These are phyloP conservation scores for Candida silvicultrix DNA, from an alignment of 805 yeast genomes.

Conservation along the genomic window DNA sequence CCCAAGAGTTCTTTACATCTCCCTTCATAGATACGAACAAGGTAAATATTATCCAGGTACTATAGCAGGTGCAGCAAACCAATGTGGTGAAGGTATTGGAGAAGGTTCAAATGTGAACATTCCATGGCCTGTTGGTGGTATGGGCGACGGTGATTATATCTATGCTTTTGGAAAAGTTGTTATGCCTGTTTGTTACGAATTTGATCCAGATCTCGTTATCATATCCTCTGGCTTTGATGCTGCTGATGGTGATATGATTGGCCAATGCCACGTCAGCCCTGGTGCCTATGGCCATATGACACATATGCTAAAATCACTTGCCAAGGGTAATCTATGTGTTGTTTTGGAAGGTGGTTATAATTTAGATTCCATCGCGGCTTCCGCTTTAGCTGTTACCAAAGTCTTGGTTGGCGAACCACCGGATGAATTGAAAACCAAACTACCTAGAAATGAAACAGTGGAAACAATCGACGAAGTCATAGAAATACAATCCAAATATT, in stretches of 20 bases:
- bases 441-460: slow-evolving; percentile 73
- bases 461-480: slow-evolving; percentile 78
- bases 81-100: slow-evolving; percentile 81
- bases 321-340: slow-evolving; percentile 83
- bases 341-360: slow-evolving; percentile 96
- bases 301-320: slow-evolving; percentile 79
- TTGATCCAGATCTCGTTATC: slow-evolving; percentile 87
- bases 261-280: slow-evolving; percentile 94
- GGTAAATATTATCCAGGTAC: slow-evolving; percentile 96
- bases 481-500: slow-evolving; percentile 73
- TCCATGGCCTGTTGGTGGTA: slow-evolving; percentile 91
- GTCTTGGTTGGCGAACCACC: slow-evolving; percentile 95
- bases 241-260: slow-evolving; percentile 96
- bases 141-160: slow-evolving; percentile 92
- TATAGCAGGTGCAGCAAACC: slow-evolving; percentile 71
- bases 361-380: slow-evolving; percentile 80
- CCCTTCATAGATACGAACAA: slow-evolving; percentile 87
- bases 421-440: slow-evolving; percentile 55
- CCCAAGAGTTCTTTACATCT: slow-evolving; percentile 84
- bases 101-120: slow-evolving; percentile 84
- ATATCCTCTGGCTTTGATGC: slow-evolving; percentile 97
- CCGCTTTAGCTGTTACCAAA: slow-evolving; percentile 90
- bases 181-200: slow-evolving; percentile 85
- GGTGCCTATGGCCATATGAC: slow-evolving; percentile 97
- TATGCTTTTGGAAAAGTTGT: slow-evolving; percentile 84